These are phyloP conservation scores for Coemansia sp. DNA, from an alignment of 192 early-diverging fungal genomes.

Conservation along the genomic window DNA sequence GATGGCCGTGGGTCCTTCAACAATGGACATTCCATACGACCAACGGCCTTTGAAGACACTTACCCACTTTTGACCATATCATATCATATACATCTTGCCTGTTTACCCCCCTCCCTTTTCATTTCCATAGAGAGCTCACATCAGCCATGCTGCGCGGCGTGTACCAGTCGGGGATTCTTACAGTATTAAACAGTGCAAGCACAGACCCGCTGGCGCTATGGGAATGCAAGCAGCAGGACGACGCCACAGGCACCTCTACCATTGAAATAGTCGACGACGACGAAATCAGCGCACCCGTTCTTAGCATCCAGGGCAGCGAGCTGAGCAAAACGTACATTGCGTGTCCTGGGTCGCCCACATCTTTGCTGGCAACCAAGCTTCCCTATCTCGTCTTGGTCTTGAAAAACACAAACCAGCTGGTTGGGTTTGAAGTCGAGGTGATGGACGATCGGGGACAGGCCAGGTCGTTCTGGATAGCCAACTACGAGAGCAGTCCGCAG, in stretches of 20 bases:
- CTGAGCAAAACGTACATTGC: constrained; percentile 87
- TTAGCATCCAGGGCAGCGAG: constrained; percentile 54
- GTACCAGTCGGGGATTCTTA: constrained; percentile 46
- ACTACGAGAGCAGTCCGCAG: constrained; percentile 58
- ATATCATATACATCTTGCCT: too few relatives aligned
- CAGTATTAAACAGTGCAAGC: constrained; percentile 40
- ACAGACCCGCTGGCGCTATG: constrained; percentile 42
- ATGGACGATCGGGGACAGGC: constrained; percentile 81
- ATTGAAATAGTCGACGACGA: constrained; percentile 7
- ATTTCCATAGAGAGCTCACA: not conserved
- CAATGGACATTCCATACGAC: too few relatives aligned
- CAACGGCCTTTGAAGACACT: too few relatives aligned
- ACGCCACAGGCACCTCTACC: constrained; percentile 1
- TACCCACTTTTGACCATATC: too few relatives aligned
- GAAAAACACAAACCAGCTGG: constrained; percentile 87
- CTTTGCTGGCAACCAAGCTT: constrained; percentile 88
- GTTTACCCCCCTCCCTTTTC: not conserved
- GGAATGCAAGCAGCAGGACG: constrained; percentile 1
- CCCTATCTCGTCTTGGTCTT: constrained; percentile 86
- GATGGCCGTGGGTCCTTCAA: too few relatives aligned
- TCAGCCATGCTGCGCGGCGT: constrained; percentile 33
- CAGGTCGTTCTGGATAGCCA: constrained; percentile 82
- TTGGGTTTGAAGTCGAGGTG: constrained; percentile 90
- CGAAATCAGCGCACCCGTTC: constrained; percentile 5
- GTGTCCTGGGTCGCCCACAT: constrained; percentile 71